Base-by-base conservation (phyloP, 306 rosid species). In the Trifolium pratense region DNA sequence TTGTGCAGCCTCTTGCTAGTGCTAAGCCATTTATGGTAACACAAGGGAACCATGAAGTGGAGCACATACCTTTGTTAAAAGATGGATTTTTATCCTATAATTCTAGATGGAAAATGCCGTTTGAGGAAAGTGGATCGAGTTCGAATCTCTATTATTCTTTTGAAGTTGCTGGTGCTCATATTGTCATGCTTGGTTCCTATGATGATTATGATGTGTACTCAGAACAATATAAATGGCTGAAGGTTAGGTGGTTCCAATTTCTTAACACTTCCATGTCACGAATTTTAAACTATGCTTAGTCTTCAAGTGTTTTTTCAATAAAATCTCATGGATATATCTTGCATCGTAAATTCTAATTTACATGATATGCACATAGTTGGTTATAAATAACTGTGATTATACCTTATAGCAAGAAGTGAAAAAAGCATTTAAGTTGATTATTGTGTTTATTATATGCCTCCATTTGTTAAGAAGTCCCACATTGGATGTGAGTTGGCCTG, bases 1-100 rank as follows among this genome's bases (percentile, higher is more conserved):
- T 93, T 9, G 92, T 93, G 75, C 89, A 93, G 96, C 98, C 96
- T 20, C 94, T 91, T 63, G 98, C 98, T 25, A 91, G 98, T 77
- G 58, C 88, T 3, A 85, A 90, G 70, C 98, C 98, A 6, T 91
- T 97, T 97, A 93, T 93, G 98, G 98, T 93, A 53, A 93, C 98
- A 7, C 87, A 91, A 69, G 98, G 98, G 69, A 93, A 93, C 79
- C 97, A 91, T 80, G 98, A 93, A 75, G 84, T 82, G 75, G 98
- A 93, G 78, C 40, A 9, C 40, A 84, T 93, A 74, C 88, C 85
- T 4, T 67, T 91, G 40, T 63, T 91, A 13, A 85, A 84, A 80
- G 90, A 87, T 77, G 94, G 90, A 11, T 93, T 93, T 83, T 29
- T 69, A 56, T 83, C 98, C 5, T 93, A 86, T 69, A 91, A 93